These are phyloP conservation scores for Sextonia rubra DNA, from an alignment of 164 flowering plant genomes.

Conservation along the genomic window DNA sequence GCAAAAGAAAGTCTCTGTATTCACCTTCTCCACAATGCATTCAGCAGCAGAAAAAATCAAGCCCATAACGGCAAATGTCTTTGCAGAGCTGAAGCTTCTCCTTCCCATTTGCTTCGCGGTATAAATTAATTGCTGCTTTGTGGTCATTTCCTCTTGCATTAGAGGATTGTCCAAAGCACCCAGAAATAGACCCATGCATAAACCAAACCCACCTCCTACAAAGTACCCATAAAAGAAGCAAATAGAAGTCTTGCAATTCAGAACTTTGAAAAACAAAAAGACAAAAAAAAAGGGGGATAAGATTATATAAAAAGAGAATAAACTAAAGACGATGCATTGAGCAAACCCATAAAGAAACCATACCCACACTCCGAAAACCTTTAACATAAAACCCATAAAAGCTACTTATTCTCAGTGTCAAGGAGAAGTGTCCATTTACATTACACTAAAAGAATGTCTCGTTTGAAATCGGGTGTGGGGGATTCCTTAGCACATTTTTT, in stretches of 20 bases:
- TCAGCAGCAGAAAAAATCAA: slow-evolving; percentile 83
- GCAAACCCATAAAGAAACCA: neutral
- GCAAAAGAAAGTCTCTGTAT: neutral
- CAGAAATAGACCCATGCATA: slow-evolving; percentile 76
- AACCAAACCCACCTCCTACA: slow-evolving; percentile 93
- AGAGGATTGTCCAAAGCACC: slow-evolving; percentile 85
- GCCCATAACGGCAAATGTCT: slow-evolving; percentile 90
- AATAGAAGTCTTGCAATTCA: neutral
- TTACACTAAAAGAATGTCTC: too few species aligned
- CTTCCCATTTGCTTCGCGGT: slow-evolving; percentile 83
- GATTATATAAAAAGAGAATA: neutral
- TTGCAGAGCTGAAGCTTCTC: slow-evolving; percentile 70
- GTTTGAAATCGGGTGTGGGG: too few species aligned
- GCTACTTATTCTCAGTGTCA: too few species aligned
- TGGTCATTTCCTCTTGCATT: slow-evolving; percentile 73
- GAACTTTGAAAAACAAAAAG: neutral
- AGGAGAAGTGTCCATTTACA: too few species aligned
- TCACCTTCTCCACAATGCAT: slow-evolving; percentile 86
- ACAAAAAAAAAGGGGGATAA: neutral
- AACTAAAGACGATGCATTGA: neutral
- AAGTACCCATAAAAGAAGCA: neutral
- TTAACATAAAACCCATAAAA: neutral
- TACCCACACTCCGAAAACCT: neutral
- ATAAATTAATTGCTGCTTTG: slow-evolving; percentile 63
- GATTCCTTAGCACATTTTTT: too few species aligned